Conservation (phyloP, 2,329 filamentous ascomycete genomes). For the Talaromyces sp. region DNA sequence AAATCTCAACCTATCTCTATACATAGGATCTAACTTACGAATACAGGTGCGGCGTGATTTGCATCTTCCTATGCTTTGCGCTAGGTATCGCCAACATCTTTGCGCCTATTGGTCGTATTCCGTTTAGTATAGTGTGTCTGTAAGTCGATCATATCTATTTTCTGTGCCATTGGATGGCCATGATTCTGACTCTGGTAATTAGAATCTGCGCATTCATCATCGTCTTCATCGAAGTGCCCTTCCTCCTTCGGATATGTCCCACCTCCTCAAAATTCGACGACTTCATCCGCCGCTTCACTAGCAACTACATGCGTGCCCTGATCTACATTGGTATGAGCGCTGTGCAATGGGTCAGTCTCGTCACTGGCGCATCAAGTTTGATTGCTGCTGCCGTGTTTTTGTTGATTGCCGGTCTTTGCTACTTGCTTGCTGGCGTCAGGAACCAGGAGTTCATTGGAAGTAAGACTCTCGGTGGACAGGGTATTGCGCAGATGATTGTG, state of each 20-base stretch:
- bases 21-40: neutral
- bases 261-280: conserved; percentile 85
- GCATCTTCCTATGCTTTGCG: conserved; percentile 63
- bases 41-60: conserved; percentile 51
- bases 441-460: conserved; percentile 56
- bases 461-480: conserved; percentile 92
- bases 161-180: neutral
- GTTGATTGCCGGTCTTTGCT: conserved; percentile 73
- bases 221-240: conserved; percentile 83
- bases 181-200: neutral
- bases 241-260: conserved; percentile 95
- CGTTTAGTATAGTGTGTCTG: conserved; percentile 59
- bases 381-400: conserved; percentile 84
- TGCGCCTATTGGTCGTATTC: conserved; percentile 55
- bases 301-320: conserved; percentile 92
- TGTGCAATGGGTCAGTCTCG: conserved; percentile 79
- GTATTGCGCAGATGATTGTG: conserved; percentile 97
- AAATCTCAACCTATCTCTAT: neutral
- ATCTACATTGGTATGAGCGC: conserved; percentile 79
- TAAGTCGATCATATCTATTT: conserved; percentile 36
- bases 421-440: conserved; percentile 50
- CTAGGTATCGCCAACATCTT: conserved; percentile 68
- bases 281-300: conserved; percentile 86
- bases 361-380: conserved; percentile 63
- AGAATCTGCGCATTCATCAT: conserved; percentile 70